Base-by-base conservation (phyloP, 768 basidiomycete genomes). In the Sporobolomyces pararoseus region DNA sequence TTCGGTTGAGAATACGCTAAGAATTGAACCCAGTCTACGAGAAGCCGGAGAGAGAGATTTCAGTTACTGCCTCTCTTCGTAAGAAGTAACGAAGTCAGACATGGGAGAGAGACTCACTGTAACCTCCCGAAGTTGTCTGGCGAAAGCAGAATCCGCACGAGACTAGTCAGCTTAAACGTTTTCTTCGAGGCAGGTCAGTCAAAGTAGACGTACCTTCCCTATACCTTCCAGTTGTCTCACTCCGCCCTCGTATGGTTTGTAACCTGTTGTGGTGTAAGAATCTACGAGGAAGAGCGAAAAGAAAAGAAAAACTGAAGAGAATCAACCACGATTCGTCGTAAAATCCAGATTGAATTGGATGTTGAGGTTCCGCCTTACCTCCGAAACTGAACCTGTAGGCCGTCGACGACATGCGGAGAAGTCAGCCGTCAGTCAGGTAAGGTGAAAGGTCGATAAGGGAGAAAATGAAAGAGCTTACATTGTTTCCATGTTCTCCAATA, bases 1-100 rank as follows among this genome's bases (percentile, higher is more conserved):
- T 29, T 25, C 14, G 55, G 39, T 37, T 58, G 34, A 12, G 37
- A 13, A 37, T 58, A 58, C 35, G 61, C 23, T 21, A 68, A 54
- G 61, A 29, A 68, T 13, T 68, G 67, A 2, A 62, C n/a, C 67
- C 67, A 68, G n/a, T 39, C 67, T 68, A 19, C 21, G 34, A 16
- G 29, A 6, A 7, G 19, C 7, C 7, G 14, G 13, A 25, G 2
- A 13, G 42, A 1, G n/a, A 17, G 39, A 27, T 1, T 34, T 7
- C 4, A 10, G 32, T 7, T 34, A 23, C 21, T 10, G 5, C 27
- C 34, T 6, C 14, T 16, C 10, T 55, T 35, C n/a, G n/a, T n/a
- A n/a, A n/a, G n/a, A n/a, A n/a, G n/a, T n/a, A n/a, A n/a, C n/a
- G n/a, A n/a, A n/a, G n/a, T n/a, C n/a, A n/a, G n/a, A n/a, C n/a